phyloP scores from a whole-genome alignment of 176 grass and related monocot genomes.

The Chrysopogon serrulatus region DNA sequence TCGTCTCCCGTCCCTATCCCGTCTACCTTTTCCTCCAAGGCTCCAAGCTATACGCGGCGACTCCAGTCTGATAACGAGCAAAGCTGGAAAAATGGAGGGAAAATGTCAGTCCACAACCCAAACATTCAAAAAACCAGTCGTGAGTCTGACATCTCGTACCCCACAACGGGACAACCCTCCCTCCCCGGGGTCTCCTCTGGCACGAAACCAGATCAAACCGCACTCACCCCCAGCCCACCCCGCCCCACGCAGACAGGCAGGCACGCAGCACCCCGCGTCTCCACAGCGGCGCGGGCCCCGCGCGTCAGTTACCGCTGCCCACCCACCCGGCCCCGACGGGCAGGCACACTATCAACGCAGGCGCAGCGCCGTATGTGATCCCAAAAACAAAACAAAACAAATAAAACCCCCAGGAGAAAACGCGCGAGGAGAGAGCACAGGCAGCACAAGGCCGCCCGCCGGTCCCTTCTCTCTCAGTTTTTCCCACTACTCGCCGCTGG shows the following conservation, averaged over 20 bases:
- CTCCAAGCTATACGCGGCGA: too few species aligned
- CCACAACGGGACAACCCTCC: too few species aligned
- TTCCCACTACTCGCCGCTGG: slow-evolving; percentile 6
- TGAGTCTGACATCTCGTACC: neutral
- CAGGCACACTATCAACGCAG: neutral
- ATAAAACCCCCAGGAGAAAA: neutral
- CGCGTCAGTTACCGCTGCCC: slow-evolving; percentile 2
- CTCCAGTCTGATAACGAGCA: neutral
- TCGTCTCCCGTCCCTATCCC: neutral
- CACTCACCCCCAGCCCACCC: neutral
- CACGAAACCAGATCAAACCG: neutral
- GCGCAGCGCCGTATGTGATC: neutral
- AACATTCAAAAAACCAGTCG: slow-evolving; percentile 17
- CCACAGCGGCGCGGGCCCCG: slow-evolving; percentile 5
- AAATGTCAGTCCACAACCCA: neutral
- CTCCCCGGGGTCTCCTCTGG: neutral
- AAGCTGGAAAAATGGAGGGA: neutral
- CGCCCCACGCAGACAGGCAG: neutral
- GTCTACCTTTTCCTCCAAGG: neutral
- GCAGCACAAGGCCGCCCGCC: neutral
- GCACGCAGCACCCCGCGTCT: neutral
- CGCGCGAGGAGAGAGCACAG: neutral
- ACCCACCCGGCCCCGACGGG: neutral
- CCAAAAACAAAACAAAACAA: slow-evolving; percentile 1
- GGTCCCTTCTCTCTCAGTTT: neutral